phyloP scores from a whole-genome alignment of 176 grass and related monocot genomes.

The Bromus sterilis region DNA sequence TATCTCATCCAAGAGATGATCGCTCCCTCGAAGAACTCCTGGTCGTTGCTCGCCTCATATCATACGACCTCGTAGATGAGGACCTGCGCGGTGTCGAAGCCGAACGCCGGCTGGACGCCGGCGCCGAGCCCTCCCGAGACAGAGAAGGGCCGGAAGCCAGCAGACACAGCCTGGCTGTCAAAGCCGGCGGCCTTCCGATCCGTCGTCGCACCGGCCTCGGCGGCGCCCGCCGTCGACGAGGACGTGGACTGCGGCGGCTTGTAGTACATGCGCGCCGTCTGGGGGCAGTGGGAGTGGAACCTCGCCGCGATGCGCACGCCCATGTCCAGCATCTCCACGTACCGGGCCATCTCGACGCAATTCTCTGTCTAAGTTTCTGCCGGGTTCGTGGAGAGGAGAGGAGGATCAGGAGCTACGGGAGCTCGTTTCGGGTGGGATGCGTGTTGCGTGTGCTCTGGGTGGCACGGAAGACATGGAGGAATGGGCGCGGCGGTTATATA shows the following conservation, averaged over 20 bases:
- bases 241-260: conserved; percentile 38
- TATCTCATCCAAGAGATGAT: too few species aligned
- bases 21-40: too few species aligned
- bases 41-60: too few species aligned
- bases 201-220: background rate
- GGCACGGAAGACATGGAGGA: too few species aligned
- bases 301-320: conserved; percentile 46
- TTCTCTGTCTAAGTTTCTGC: too few species aligned
- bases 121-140: background rate
- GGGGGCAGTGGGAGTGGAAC: conserved; percentile 73
- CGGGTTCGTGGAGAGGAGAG: too few species aligned
- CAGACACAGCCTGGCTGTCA: background rate
- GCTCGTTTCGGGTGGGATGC: too few species aligned
- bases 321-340: conserved; percentile 69
- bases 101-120: background rate
- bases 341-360: conserved; percentile 53
- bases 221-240: background rate
- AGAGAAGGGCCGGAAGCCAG: background rate
- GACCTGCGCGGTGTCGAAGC: conserved; percentile 18
- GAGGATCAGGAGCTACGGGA: too few species aligned
- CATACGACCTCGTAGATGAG: conserved; percentile 19
- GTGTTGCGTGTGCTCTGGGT: too few species aligned
- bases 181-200: background rate
- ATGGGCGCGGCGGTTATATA: too few species aligned
- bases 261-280: conserved; percentile 77